Conservation (phyloP, 1,284 basidiomycete species). For the Somion occarium region DNA sequence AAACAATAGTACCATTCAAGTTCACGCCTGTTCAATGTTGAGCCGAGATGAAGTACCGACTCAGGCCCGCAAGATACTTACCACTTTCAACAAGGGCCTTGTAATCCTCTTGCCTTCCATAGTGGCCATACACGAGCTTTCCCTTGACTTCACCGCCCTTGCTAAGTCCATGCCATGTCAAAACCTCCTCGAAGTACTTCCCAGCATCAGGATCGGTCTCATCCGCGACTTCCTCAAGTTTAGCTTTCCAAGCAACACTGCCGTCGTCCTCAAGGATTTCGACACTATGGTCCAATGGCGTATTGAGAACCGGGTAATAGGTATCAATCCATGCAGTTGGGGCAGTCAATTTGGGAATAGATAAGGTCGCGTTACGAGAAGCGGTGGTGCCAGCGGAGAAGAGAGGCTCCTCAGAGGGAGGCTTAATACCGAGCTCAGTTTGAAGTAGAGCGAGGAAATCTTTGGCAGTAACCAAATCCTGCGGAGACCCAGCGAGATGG, state of each 20-base stretch:
- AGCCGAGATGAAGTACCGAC: neutral
- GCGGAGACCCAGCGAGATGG: slow-evolving; percentile 65
- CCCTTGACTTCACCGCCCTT: slow-evolving; percentile 62
- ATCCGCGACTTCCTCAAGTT: slow-evolving; percentile 65
- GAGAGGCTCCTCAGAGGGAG: slow-evolving; percentile 44
- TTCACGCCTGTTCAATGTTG: slow-evolving; percentile 36
- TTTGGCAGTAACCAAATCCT: slow-evolving; percentile 64
- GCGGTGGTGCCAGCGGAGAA: slow-evolving; percentile 60
- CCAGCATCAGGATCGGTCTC: slow-evolving; percentile 58
- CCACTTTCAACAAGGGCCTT: slow-evolving; percentile 41
- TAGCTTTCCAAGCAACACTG: slow-evolving; percentile 58
- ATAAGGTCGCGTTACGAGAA: slow-evolving; percentile 62
- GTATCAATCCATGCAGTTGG: slow-evolving; percentile 76
- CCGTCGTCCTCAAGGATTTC: slow-evolving; percentile 56
- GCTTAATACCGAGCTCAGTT: slow-evolving; percentile 48
- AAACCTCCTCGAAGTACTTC: slow-evolving; percentile 51
- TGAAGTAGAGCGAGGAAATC: slow-evolving; percentile 61
- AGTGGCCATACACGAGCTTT: slow-evolving; percentile 77
- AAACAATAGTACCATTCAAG: slow-evolving; percentile 77
- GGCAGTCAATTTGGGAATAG: slow-evolving; percentile 38
- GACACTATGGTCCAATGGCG: slow-evolving; percentile 58
- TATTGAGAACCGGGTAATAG: slow-evolving; percentile 84
- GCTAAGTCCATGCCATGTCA: slow-evolving; percentile 71
- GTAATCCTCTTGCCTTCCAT: slow-evolving; percentile 65
- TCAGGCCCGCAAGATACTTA: neutral